Conservation (phyloP, 192 early-diverging fungal species). For the Oehlia diaphana region DNA sequence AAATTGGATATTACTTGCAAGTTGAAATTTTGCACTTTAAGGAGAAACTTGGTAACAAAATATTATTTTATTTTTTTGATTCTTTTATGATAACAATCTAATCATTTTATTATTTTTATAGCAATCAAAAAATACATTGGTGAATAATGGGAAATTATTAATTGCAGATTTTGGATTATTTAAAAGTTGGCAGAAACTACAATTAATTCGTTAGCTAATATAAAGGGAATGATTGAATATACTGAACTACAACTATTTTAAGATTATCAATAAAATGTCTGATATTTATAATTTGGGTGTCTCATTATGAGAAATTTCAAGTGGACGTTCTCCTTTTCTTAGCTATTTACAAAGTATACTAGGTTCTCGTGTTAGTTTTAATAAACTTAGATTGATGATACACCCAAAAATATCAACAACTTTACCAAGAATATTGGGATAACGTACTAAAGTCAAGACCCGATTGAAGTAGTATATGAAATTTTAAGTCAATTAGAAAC, state of each 20-base stretch:
- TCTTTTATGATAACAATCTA: neutral
- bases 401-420: too few species aligned
- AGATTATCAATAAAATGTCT: slow-evolving; percentile 32
- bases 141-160: slow-evolving; percentile 1
- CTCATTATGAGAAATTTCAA: slow-evolving; percentile 43
- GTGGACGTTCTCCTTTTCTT: slow-evolving; percentile 35
- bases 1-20: neutral
- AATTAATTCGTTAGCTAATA: neutral
- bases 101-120: neutral
- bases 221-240: neutral
- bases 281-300: slow-evolving; percentile 45
- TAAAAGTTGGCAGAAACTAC: neutral
- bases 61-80: neutral
- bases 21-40: neutral
- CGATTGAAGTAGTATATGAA: too few species aligned
- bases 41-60: slow-evolving; percentile 3
- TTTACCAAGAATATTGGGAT: too few species aligned
- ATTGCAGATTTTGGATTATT: slow-evolving; percentile 20
- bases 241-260: neutral
- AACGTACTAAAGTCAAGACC: too few species aligned
- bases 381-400: too few species aligned
- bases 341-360: too few species aligned
- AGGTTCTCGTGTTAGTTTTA: too few species aligned
- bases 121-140: slow-evolving; percentile 22
- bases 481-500: too few species aligned